These are phyloP conservation scores for Fusarium humuli DNA, from an alignment of 2,329 filamentous ascomycete genomes.

Conservation along the genomic window DNA sequence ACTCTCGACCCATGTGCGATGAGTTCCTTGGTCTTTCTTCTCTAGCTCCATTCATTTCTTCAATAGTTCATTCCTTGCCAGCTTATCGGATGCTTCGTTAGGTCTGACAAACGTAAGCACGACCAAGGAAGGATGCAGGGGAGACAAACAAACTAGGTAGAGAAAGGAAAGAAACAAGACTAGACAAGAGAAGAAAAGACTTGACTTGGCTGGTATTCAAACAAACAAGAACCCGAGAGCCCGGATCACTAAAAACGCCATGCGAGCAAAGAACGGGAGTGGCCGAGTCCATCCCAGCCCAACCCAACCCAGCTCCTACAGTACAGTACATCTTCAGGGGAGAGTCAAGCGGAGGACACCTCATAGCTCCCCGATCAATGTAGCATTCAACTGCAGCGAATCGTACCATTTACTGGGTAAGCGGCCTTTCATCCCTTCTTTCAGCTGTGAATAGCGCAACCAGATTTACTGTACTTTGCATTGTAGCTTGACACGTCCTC, in stretches of 20 bases:
- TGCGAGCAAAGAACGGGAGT: conserved; percentile 40
- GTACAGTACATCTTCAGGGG: background rate
- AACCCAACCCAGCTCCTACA: too few relatives aligned
- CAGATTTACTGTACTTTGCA: background rate
- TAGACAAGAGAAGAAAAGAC: too few relatives aligned
- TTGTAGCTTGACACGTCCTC: background rate
- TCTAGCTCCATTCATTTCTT: background rate
- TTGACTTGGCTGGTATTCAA: background rate
- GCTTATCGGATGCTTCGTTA: background rate
- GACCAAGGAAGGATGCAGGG: background rate
- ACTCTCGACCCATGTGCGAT: background rate
- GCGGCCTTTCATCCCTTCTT: background rate
- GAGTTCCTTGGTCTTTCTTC: background rate
- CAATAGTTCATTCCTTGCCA: background rate
- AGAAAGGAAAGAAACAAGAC: background rate
- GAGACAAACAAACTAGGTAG: background rate
- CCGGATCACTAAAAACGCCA: conserved; percentile 18
- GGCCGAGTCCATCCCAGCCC: conserved; percentile 7
- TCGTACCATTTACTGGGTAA: background rate
- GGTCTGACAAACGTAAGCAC: background rate
- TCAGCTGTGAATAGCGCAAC: background rate
- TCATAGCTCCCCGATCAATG: background rate
- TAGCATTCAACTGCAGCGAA: background rate
- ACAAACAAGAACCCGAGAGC: conserved; percentile 1
- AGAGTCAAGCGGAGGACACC: background rate